These are phyloP conservation scores for Eutrema yunnanense DNA, from an alignment of 345 rosid species.

Conservation along the genomic window DNA sequence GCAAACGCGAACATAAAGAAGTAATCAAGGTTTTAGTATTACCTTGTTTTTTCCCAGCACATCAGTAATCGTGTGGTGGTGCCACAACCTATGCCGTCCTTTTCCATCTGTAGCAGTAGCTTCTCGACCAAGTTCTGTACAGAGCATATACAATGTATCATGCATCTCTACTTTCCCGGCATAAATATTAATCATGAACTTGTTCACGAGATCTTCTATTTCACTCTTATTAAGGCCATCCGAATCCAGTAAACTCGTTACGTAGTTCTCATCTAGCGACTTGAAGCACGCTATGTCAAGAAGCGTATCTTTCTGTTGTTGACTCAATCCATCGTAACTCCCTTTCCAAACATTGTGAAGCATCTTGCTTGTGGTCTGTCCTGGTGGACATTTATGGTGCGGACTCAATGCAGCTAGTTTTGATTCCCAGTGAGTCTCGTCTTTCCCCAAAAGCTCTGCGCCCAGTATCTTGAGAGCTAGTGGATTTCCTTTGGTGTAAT, in stretches of 20 bases:
- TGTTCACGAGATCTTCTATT: conserved; percentile 17
- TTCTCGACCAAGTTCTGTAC: conserved; percentile 10
- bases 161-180: conserved; percentile 21
- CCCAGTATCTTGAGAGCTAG: conserved; percentile 36
- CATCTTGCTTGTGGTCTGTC: background rate
- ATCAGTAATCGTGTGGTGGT: background rate
- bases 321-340: conserved; percentile 28
- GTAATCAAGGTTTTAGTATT: background rate
- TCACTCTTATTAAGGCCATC: background rate
- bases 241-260: conserved; percentile 10
- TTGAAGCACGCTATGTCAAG: conserved; percentile 35
- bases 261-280: background rate
- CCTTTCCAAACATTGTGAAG: conserved; percentile 13
- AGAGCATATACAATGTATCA: conserved; percentile 26
- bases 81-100: conserved; percentile 1
- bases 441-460: background rate
- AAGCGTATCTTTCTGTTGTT: conserved; percentile 21
- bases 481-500: conserved; percentile 30
- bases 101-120: conserved; percentile 7
- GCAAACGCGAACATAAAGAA: too few species aligned
- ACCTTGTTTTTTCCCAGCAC: background rate
- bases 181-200: conserved; percentile 16
- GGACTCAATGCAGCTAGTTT: background rate
- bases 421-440: conserved; percentile 12
- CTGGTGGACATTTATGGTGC: background rate